phyloP scores from a whole-genome alignment of 164 flowering plant species.

The Amborella trichopoda region DNA sequence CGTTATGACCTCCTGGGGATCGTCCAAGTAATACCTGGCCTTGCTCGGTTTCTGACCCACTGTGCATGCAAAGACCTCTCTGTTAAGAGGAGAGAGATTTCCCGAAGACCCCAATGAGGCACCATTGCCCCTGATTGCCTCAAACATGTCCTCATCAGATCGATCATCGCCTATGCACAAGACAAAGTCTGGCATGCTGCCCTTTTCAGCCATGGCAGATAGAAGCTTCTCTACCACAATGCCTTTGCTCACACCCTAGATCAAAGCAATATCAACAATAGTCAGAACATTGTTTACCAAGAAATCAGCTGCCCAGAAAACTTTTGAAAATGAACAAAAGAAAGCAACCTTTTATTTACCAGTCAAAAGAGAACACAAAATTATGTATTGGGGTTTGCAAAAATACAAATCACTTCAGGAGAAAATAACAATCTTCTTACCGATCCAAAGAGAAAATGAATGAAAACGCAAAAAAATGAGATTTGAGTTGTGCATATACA shows the following conservation, averaged over 20 bases:
- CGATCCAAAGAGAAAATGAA: no score
- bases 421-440: no score
- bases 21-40: conserved; percentile 34
- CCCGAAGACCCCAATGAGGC: conserved; percentile 9
- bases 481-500: no score
- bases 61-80: conserved; percentile 44
- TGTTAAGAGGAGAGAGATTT: conserved; percentile 14
- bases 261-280: no score
- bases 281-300: no score
- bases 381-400: no score
- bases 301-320: no score
- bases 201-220: conserved; percentile 22
- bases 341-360: no score
- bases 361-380: no score
- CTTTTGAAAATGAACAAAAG: no score
- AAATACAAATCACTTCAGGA: no score
- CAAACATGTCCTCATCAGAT: conserved; percentile 58
- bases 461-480: no score
- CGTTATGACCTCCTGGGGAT: conserved; percentile 28
- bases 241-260: conserved; percentile 51
- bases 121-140: conserved; percentile 17
- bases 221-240: conserved; percentile 34
- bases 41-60: conserved; percentile 42
- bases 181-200: conserved; percentile 30
- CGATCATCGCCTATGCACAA: conserved; percentile 49